Base-by-base conservation (phyloP, 2,329 filamentous ascomycete species). In the Penicillium sp. region DNA sequence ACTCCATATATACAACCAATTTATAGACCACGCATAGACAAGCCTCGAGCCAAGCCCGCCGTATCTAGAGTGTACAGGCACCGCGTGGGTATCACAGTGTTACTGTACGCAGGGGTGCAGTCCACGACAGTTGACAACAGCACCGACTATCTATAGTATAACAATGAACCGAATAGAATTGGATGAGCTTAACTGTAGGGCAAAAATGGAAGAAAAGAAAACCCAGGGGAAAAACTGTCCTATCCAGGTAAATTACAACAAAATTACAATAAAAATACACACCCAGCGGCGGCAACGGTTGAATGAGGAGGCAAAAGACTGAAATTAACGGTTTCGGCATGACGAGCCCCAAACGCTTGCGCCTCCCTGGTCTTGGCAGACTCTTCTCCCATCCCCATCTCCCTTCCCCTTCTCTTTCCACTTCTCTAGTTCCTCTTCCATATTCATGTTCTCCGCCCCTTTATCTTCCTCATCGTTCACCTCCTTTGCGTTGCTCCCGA, bases 311-410 rank as follows among this genome's bases (percentile, higher is more conserved):
- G 33, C 33, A 6, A 41, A 41, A 27, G 38, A 20, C 1, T 33
- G 51, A 59, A 62, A 62, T 53, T 58, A 63, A 60, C 64, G 54
- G 55, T 61, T 52, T 53, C 47, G 41, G 50, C 42, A 52, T 59
- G 51, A 62, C 59, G 52, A 52, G 50, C 45, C 42, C 45, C 42
- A 44, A 9, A 57, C 59, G 64, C 64, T 66, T 64, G 63, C 65
- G 65, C 63, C 65, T 66, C 65, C 32, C 53, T 63, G 59, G 63
- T 28, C 66, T 68, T 67, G 66, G 66, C 66, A 56, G 54, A 54
- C 37, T 58, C 54, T 59, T 60, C 58, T 55, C 46, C 59, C 58
- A 57, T 61, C 56, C 58, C 53, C 52, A 46, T 52, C 48, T 53
- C 55, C 45, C 46, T 44, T 51, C 37, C 52, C 52, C 54, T 52